Evolutionary conservation across 768 basidiomycete species (phyloP), one percentile per base, ranked within the genome.

Genomic region (Rhodosporidiobolus sp.): DNA sequence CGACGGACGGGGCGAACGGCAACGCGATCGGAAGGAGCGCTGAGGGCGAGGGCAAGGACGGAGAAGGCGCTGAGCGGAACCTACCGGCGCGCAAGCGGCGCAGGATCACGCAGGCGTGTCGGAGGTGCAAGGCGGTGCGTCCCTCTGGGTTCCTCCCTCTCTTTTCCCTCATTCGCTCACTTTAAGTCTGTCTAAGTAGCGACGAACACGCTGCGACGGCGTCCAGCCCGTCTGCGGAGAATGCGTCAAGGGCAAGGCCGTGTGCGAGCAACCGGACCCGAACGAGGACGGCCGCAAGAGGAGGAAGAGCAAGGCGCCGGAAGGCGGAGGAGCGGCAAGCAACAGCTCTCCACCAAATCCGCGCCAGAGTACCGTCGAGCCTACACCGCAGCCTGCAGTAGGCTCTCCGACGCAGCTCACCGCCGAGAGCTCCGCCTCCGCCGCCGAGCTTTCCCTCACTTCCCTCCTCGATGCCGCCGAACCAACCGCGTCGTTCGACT

Each of bases 231-330:
- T 11, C 30, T 61, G 60, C 46, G 43, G 43, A 4, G 28, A 30
- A 4, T 61, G 60, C 30, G 60, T 34, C 17, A 28, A n/a, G 16
- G 46, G 8, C 19, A 30, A n/a, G 3, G 46, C 28, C 16, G 46
- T 26, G 2, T 61, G 60, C 60, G 45, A 61, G 46, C n/a, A 17
- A 11, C 30, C 45, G 7, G 60, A 49, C 24, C 45, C 60, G 43
- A 22, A 32, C 43, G 30, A 46, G 12, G 60, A 61, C 30, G 60
- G 60, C 6, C 60, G 59, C 24, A 60, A 60, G 59, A 46, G 45
- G 43, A 45, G 59, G 19, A 30, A 32, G 20, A 56, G 14, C 20
- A 7, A 6, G 14, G 30, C 30, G 9, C 34, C 55, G 20, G 4
- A 32, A 32, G 30, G 14, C 54, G 26, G n/a, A 5, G 19, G n/a